phyloP scores from a whole-genome alignment of 225 moss, liverwort and hornwort species.

The Thuidium tamariscinum region DNA sequence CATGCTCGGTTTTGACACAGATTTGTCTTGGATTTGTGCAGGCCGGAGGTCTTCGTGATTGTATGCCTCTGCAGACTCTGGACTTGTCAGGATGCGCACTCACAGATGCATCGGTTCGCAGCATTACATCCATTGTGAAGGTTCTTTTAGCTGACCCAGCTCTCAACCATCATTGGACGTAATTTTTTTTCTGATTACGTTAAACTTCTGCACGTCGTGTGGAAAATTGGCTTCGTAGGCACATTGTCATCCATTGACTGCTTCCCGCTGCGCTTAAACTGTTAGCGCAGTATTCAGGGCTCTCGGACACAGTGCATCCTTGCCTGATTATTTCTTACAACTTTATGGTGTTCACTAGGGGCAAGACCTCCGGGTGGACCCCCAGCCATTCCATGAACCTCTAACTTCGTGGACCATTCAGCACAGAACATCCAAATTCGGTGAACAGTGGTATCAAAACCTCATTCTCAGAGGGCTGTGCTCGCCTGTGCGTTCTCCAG shows the following conservation, averaged over 20 bases:
- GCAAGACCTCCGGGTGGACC: constrained; percentile 4
- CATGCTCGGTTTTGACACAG: not conserved
- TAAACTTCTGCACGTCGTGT: not conserved
- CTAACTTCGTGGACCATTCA: constrained; percentile 6
- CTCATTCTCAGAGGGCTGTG: constrained; percentile 12
- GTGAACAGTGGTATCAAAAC: constrained; percentile 17
- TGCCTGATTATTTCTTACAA: not conserved
- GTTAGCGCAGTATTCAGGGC: not conserved
- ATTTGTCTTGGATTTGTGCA: not conserved
- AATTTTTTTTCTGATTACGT: too few species aligned
- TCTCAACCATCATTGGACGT: not conserved
- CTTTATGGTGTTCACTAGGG: constrained; percentile 16
- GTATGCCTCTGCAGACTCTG: constrained; percentile 57
- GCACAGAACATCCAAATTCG: constrained; percentile 21
- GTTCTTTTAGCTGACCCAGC: constrained; percentile 12
- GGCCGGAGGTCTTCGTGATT: constrained; percentile 52
- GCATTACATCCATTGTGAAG: constrained; percentile 61
- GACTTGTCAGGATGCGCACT: constrained; percentile 78
- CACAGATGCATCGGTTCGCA: constrained; percentile 45
- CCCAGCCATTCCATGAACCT: constrained; percentile 1
- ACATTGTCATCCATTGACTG: not conserved
- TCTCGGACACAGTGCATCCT: not conserved
- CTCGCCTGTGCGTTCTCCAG: constrained; percentile 11
- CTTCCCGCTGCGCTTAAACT: not conserved
- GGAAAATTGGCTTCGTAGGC: not conserved